Evolutionary conservation across 2,329 filamentous ascomycete species (phyloP), one percentile per base, ranked within the genome.

Genomic region (Sporothrix luriei): DNA sequence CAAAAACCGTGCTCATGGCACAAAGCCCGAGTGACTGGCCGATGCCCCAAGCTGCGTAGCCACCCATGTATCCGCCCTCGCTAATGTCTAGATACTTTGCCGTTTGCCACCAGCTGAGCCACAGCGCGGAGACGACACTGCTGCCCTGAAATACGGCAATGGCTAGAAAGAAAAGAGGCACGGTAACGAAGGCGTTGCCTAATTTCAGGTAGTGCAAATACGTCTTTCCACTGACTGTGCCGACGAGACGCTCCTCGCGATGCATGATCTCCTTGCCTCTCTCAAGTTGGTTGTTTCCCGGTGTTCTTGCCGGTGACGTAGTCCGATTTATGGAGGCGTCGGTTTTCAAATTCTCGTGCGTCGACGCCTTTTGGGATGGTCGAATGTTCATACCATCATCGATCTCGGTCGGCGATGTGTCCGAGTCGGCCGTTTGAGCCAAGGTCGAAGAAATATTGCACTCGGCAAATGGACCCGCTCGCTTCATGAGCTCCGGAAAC

Each of bases 51-150:
- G 79, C 85, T 10, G 85, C 85, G 74, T 90, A 91, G 38, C 85
- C 82, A 16, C 86, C 88, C 74, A 90, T 90, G 69, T 76, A 76
- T 26, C 65, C 72, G 29, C 70, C 71, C 79, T 86, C 77, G 6
- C 75, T 75, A 9, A 73, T 69, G 57, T 13, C 9, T 24, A 76
- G 78, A 77, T 75, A 84, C 79, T 73, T 89, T 88, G 79, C 77
- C 13, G 84, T 87, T 4, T 87, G 88, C 89, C 89, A 91, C 80
- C 85, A 91, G 3, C 87, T 88, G 4, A 91, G 81, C 88, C 88
- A 91, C 71, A 91, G 77, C 70, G 85, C 88, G 13, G 87, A 90
- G 72, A 84, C 82, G 66, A 91, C 87, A 72, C 88, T 90, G 61
- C 85, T 82, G 21, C 85, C 86, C 75, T 90, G 88, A 1, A 85